A percentile compares a stretch with the other conserved stretches of the same genome.
phyloP scores from a whole-genome alignment of 352 stramenopile genomes.

The Halophytophthora polymorphica region DNA sequence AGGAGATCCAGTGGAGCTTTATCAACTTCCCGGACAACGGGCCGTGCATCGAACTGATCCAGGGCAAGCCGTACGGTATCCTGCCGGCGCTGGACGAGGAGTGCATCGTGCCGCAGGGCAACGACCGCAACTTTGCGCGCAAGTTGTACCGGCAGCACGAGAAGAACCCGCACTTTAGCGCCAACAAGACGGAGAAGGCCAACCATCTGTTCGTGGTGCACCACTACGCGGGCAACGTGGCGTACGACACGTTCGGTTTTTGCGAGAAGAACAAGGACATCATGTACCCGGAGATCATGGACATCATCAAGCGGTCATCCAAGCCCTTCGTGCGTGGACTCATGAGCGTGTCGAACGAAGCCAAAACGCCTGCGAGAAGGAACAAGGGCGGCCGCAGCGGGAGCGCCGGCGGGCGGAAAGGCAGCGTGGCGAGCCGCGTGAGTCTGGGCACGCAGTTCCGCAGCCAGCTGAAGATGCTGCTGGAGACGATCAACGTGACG shows the following conservation, averaged over 20 bases:
- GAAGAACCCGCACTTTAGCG: conserved; percentile 65
- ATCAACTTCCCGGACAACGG: conserved; percentile 91
- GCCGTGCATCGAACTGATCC: conserved; percentile 88
- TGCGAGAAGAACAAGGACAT: conserved; percentile 97
- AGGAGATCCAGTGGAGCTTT: conserved; percentile 87
- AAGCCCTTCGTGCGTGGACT: conserved; percentile 70
- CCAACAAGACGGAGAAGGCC: conserved; percentile 71
- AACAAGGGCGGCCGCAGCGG: conserved; percentile 22
- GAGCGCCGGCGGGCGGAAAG: conserved; percentile 7
- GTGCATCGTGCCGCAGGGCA: conserved; percentile 86
- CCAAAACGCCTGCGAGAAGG: conserved; percentile 24
- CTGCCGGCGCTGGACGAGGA: conserved; percentile 88
- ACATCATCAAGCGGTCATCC: conserved; percentile 66
- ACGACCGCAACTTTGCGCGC: conserved; percentile 82
- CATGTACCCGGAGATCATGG: conserved; percentile 81
- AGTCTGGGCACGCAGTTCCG: conserved; percentile 90
- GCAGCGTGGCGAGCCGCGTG: conserved; percentile 38
- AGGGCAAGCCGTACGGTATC: conserved; percentile 80
- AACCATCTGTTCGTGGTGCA: conserved; percentile 82
- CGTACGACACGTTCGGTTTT: conserved; percentile 93
- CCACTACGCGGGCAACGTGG: conserved; percentile 93
- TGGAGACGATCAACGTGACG: conserved; percentile 93
- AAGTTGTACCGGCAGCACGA: conserved; percentile 79
- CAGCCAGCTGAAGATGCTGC: conserved; percentile 88
- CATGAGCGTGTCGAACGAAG: conserved; percentile 31